Percentiles rank a stretch among this genome's conserved stretches.
These are phyloP conservation scores for Fusarium oxysporum DNA, from an alignment of 2,329 filamentous ascomycete species.

Conservation along the genomic window DNA sequence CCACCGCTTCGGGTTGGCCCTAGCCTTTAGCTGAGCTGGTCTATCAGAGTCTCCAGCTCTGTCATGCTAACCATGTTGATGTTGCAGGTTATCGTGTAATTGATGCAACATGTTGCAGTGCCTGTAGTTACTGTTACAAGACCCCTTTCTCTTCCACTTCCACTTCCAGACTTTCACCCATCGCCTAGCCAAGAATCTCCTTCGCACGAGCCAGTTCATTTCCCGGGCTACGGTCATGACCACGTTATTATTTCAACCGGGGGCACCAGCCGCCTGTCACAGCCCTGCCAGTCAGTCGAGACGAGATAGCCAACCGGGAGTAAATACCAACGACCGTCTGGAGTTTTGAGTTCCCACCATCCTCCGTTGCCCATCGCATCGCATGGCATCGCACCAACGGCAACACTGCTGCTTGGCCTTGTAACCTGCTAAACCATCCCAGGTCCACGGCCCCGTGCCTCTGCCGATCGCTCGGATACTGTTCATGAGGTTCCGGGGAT, in stretches of 20 bases:
- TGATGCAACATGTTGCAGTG: background rate
- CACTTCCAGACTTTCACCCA: background rate
- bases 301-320: conserved; percentile 33
- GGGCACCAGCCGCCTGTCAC: conserved; percentile 33
- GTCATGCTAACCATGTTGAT: conserved; percentile 15
- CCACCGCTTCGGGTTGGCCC: conserved; percentile 33
- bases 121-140: conserved; percentile 4
- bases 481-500: conserved; percentile 35
- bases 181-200: conserved; percentile 33
- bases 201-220: conserved; percentile 40
- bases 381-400: background rate
- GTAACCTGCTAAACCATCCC: conserved; percentile 10
- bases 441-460: conserved; percentile 39
- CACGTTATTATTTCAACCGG: conserved; percentile 34
- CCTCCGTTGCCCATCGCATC: background rate
- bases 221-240: conserved; percentile 13
- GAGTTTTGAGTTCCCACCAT: conserved; percentile 33
- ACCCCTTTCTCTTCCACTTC: conserved; percentile 25
- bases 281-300: conserved; percentile 32
- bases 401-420: conserved; percentile 8
- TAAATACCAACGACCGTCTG: conserved; percentile 18
- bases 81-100: conserved; percentile 15
- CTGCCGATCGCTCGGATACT: conserved; percentile 45
- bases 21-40: conserved; percentile 20
- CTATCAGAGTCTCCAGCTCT: conserved; percentile 10